These are phyloP conservation scores for Silene uniflora DNA, from an alignment of 148 eudicot species.

Conservation along the genomic window DNA sequence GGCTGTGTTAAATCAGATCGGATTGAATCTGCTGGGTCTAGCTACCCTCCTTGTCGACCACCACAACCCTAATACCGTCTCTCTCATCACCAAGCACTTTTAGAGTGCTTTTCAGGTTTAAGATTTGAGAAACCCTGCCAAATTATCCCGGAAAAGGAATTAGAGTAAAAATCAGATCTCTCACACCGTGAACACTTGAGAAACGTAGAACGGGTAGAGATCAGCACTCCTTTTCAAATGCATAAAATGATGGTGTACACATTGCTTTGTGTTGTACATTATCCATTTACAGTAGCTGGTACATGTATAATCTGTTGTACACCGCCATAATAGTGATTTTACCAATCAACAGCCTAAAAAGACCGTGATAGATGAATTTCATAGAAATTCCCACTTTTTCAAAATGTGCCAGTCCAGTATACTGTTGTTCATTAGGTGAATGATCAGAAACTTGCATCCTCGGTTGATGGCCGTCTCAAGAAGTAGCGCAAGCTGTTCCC, in stretches of 20 bases:
- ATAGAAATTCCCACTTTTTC: not conserved
- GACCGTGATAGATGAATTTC: slow-evolving; percentile 10
- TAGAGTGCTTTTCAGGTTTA: too few species aligned
- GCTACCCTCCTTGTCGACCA: too few species aligned
- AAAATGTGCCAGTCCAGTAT: slow-evolving; percentile 9
- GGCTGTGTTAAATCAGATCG: too few species aligned
- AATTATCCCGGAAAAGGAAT: not conserved
- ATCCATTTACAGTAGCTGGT: slow-evolving; percentile 23
- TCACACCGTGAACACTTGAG: not conserved
- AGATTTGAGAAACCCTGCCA: too few species aligned
- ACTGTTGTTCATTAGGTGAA: not conserved
- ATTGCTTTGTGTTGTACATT: slow-evolving; percentile 2
- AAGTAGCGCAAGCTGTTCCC: slow-evolving; percentile 76
- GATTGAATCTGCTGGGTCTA: too few species aligned
- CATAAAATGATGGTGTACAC: not conserved
- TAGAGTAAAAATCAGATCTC: too few species aligned
- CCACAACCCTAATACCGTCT: too few species aligned
- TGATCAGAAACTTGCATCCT: slow-evolving; percentile 78
- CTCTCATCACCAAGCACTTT: not conserved
- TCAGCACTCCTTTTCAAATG: not conserved
- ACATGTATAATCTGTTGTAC: slow-evolving; percentile 20
- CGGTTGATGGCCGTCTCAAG: slow-evolving; percentile 86
- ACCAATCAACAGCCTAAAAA: slow-evolving; percentile 12
- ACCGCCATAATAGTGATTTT: not conserved
- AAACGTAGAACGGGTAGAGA: not conserved